phyloP scores from a whole-genome alignment of 345 rosid genomes.

The Luvunga scandens region DNA sequence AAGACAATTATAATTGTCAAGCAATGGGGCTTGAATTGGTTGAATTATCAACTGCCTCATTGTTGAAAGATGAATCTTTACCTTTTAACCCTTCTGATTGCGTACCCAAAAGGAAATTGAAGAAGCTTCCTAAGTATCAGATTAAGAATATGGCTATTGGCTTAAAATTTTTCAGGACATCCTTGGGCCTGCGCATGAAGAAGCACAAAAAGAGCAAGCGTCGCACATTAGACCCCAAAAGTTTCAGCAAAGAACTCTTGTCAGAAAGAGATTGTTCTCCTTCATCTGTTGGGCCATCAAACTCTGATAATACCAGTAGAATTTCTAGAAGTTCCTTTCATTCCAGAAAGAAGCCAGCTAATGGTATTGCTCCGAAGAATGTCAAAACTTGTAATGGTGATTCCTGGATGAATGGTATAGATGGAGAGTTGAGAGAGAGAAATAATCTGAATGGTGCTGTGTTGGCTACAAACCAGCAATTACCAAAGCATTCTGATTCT shows the following conservation, averaged over 20 bases:
- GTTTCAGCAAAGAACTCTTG: conserved; percentile 31
- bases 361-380: conserved; percentile 15
- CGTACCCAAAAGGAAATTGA: conserved; percentile 29
- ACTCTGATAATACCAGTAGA: conserved; percentile 35
- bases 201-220: conserved; percentile 50
- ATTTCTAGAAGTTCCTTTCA: conserved; percentile 17
- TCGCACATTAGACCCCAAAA: conserved; percentile 13
- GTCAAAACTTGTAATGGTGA: conserved; percentile 17
- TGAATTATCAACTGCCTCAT: conserved; percentile 7
- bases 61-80: conserved; percentile 19
- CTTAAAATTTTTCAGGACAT: conserved; percentile 38
- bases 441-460: conserved; percentile 41
- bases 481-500: conserved; percentile 14
- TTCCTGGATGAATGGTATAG: conserved; percentile 19
- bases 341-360: conserved; percentile 25
- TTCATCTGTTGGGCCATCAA: conserved; percentile 51
- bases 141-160: conserved; percentile 38
- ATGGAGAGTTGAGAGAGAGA: conserved; percentile 38
- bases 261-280: conserved; percentile 22
- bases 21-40: conserved; percentile 17
- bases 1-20: conserved; percentile 23
- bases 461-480: conserved; percentile 34
- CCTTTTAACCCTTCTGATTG: conserved; percentile 21
- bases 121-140: conserved; percentile 42
- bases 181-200: conserved; percentile 42